Evolutionary conservation across 2,329 filamentous ascomycete species (phyloP).

Genomic region (Tolypocladium guangdongense): DNA sequence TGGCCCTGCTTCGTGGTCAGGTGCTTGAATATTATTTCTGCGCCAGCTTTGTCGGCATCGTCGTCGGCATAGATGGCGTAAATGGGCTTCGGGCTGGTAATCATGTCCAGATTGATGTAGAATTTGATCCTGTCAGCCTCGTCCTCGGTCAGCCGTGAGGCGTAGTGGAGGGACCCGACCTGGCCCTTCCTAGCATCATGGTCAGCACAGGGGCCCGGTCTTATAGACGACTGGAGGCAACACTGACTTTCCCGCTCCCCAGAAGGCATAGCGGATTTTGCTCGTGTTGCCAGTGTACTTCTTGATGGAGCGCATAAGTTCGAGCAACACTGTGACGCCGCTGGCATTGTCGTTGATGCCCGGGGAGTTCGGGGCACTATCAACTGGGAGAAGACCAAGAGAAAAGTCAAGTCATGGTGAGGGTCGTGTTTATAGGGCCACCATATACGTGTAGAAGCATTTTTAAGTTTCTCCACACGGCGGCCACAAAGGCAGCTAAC

Average conservation of each 20-base stretch:
- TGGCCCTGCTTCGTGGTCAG: too few species aligned
- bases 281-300: conserved; percentile 24
- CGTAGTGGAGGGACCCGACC: conserved; percentile 31
- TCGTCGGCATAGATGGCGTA: conserved; percentile 29
- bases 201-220: background rate
- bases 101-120: conserved; percentile 65
- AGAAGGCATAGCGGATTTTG: conserved; percentile 28
- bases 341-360: conserved; percentile 29
- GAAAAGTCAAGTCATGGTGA: too few species aligned
- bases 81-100: conserved; percentile 30
- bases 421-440: too few species aligned
- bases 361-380: conserved; percentile 23
- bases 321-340: conserved; percentile 22
- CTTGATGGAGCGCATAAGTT: conserved; percentile 21
- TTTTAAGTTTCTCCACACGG: too few species aligned
- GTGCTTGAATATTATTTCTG: conserved; percentile 5
- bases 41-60: conserved; percentile 25
- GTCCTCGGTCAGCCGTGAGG: conserved; percentile 20
- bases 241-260: conserved; percentile 24
- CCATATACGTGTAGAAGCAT: too few species aligned
- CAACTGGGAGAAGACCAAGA: conserved; percentile 2
- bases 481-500: too few species aligned
- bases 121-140: conserved; percentile 46
- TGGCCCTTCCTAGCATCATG: conserved; percentile 20
- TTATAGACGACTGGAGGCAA: background rate